Base-by-base conservation (phyloP, 164 flowering plant genomes). In the Chimonanthus praecox region DNA sequence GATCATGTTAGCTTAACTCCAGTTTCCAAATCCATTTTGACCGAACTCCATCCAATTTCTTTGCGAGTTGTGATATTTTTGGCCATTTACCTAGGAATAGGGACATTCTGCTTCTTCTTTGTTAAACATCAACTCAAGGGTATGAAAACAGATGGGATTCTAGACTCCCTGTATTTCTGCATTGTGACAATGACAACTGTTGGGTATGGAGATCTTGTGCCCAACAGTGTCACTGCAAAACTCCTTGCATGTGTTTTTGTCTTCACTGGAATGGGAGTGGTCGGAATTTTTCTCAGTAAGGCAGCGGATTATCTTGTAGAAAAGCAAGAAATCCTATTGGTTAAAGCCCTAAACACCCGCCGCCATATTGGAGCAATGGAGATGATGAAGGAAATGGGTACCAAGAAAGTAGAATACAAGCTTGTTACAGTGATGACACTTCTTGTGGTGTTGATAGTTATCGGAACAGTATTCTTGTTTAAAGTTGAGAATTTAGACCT, bases 111-210 rank as follows among this genome's bases (percentile, higher is more conserved):
- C 75, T 94, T 94, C 81, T 88, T 44, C 79, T 77, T 84, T 0
- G 67, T 83, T 8, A 81, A 80, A 67, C 15, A 90, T 76, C 94
- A 91, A 44, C 80, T 93, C 51, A 78, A 75, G 16, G 98, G 97
- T 3, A 75, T 75, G 80, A 91, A 87, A 76, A 90, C 97, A 11
- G 86, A 86, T 72, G 87, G 83, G 20, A n/a, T 88, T 50, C 74
- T 94, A 10, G 98, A 94, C 79, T 85, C 98, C 2, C 48, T 90
- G 0, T 94, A 94, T 75, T 88, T 94, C 73, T 90, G 91, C 73
- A 78, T 90, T 62, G 97, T 92, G 69, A 94, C 97, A 61, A 92
- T 94, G 98, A 90, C 97, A 18, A 90, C 97, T 1, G 94, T 90
- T 54, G 98, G 98, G 11, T 94, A 92, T 73, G 97, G 98, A 11